Base-by-base conservation (phyloP, 2,329 filamentous ascomycete genomes). In the Neofusicoccum parvum region DNA sequence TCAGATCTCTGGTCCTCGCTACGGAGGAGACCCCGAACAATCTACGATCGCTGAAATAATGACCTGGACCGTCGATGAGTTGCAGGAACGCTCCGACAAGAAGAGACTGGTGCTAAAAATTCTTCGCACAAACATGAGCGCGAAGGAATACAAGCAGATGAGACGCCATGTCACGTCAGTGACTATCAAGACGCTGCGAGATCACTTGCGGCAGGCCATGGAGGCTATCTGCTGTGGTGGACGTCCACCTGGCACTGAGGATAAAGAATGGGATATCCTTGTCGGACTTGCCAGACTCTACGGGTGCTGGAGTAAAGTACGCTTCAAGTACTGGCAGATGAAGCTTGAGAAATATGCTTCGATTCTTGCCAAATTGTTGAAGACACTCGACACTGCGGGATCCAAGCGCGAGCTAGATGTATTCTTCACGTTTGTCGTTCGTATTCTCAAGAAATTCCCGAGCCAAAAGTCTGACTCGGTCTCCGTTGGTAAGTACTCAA, bases 51-150 rank as follows among this genome's bases (percentile, higher is more conserved):
- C 67, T 9, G 73, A 71, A 1, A 73, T 81, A 15, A 56, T 68
- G 11, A 62, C 36, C 3, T 77, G 80, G 73, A 64, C 67, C 4
- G 81, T 76, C 74, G 62, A 68, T 3, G 64, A 75, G 1, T 71
- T 85, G 3, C 69, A 77, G 43, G 72, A 75, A 9, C 71, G 73
- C 2, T 49, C 67, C 9, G 81, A 86, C 67, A 74, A 81, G 11
- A 77, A 79, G 45, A 76, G 81, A 5, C 70, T 83, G 1, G 68
- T 85, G 23, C 78, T 82, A 56, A 81, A 82, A 60, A 67, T 79
- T 1, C 69, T 85, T 43, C 53, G 54, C 23, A 36, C 36, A 20
- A 36, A 11, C 3, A 59, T 36, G 17, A 46, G 3, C 14, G 2
- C 3, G 5, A 46, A 45, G 20, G 53, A 58, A 3, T 65, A 64